Evolutionary conservation across 2,329 filamentous ascomycete species (phyloP).

Genomic region (Colletotrichum lindemuthianum): DNA sequence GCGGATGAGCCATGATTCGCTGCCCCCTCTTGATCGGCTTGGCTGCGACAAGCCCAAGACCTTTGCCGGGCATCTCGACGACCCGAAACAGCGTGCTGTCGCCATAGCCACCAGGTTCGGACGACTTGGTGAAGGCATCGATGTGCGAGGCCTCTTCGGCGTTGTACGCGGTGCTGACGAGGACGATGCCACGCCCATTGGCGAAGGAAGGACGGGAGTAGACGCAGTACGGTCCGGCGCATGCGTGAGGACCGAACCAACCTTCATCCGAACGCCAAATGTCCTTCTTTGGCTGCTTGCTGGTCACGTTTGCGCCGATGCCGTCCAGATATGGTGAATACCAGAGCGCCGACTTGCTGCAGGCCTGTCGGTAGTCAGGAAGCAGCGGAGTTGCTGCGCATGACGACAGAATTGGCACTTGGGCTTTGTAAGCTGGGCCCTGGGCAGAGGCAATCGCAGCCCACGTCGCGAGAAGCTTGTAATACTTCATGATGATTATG

Average conservation of each 20-base stretch:
- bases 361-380: constrained; percentile 18
- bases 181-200: constrained; percentile 48
- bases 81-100: constrained; percentile 17
- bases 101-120: constrained; percentile 4
- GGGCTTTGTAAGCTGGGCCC: not conserved
- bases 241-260: constrained; percentile 31
- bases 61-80: constrained; percentile 43
- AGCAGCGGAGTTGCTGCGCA: constrained; percentile 30
- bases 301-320: constrained; percentile 15
- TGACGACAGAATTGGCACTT: constrained; percentile 5
- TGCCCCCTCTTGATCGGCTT: constrained; percentile 44
- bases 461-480: constrained; percentile 9
- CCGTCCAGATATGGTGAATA: not conserved
- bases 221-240: constrained; percentile 43
- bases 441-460: not conserved
- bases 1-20: constrained; percentile 45
- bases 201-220: constrained; percentile 49
- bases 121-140: constrained; percentile 5
- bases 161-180: constrained; percentile 46
- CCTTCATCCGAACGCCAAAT: constrained; percentile 35
- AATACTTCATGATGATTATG: constrained; percentile 9
- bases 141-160: constrained; percentile 30
- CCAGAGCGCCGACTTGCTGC: constrained; percentile 10
- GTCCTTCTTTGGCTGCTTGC: constrained; percentile 24
- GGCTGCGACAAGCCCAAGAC: constrained; percentile 44